Evolutionary conservation across 495 filamentous ascomycete species (phyloP), one percentile per base, ranked within the genome.

Genomic region (Tuber borchii): DNA sequence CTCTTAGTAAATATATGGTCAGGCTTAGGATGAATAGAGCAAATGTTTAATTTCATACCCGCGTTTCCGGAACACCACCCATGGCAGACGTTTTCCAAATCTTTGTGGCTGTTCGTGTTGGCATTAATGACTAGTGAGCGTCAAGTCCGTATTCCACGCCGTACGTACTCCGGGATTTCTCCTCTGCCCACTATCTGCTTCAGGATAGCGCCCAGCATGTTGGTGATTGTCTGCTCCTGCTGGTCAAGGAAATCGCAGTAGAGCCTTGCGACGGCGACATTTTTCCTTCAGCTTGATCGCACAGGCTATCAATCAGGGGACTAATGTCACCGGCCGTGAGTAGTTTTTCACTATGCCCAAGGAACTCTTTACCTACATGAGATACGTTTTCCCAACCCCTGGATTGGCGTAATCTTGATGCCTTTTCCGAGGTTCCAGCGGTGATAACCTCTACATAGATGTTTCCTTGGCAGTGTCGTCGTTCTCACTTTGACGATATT

Each of bases 321-420:
- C 56, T 65, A 65, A 34, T 65, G 26, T 34, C 10, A 65, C 26
- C 3, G 10, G 26, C 4, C 2, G 26, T 65, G 26, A 65, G 56
- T 34, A 65, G 34, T 61, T 5, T 5, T 34, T 34, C 12, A 4
- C 26, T 19, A 34, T 8, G 31, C 12, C 4, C 56, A 19, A 14
- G 56, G 56, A 65, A 5, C 56, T 26, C 1, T 17, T 31, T 65
- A 65, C 56, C 26, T 16, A 65, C 56, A 8, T 65, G 26, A 65
- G 56, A 65, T 65, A 34, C 14, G 56, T 65, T 65, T 65, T 65
- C 56, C 56, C 56, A 34, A 65, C 56, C 26, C 56, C 56, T 34
- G 56, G 56, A 8, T 34, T 2, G 26, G 4, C 2, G 5, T 34
- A 34, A 65, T 14, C 3, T 34, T 34, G 56, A 5, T 65, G 56